Base-by-base conservation (phyloP, 495 filamentous ascomycete genomes). In the Aspergillus mulundensis region DNA sequence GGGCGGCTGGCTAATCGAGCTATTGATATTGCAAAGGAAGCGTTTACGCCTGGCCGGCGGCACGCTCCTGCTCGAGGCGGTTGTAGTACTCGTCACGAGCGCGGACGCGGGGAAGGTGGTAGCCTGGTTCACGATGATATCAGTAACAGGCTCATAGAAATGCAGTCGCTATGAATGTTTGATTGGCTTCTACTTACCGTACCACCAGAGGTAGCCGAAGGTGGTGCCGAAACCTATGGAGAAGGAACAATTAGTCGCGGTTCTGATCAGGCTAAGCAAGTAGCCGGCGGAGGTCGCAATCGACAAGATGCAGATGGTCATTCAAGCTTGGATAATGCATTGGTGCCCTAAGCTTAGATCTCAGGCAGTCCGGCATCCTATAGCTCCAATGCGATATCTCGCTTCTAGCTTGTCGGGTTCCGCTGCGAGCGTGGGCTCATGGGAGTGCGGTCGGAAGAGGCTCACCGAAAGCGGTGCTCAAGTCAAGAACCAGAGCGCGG, bases 141-240 rank as follows among this genome's bases (percentile, higher is more conserved):
- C 39, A 55, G 12, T 28, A 23, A 18, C n/a, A 42, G 7, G 38
- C 1, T n/a, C 14, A 14, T 21, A 23, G 46, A 39, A 50, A n/a
- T n/a, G n/a, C n/a, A n/a, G n/a, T n/a, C 32, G 23, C 32, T 21
- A 41, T 38, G 32, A n/a, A n/a, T n/a, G 41, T 41, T 19, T 24
- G 25, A 38, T 20, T 19, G 24, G 24, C 24, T 14, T 54, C 24
- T 72, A 87, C 84, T 58, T 84, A 87, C 83, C 87, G 74, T 90
- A 92, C 88, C 89, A 92, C 74, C 79, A 92, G 68, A 83, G 77
- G 73, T 88, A 91, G 65, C 86, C 88, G 70, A 81, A 79, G 56
- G 86, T 79, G 59, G 78, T 79, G 60, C 87, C 87, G 69, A 88
- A 80, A 68, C 87, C 87, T 85, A 47, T 46, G 12, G 20, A 15